A percentile compares a stretch with the other conserved stretches of the same genome.
Conservation (phyloP, 352 stramenopile genomes). For the Labyrinthula sp. region DNA sequence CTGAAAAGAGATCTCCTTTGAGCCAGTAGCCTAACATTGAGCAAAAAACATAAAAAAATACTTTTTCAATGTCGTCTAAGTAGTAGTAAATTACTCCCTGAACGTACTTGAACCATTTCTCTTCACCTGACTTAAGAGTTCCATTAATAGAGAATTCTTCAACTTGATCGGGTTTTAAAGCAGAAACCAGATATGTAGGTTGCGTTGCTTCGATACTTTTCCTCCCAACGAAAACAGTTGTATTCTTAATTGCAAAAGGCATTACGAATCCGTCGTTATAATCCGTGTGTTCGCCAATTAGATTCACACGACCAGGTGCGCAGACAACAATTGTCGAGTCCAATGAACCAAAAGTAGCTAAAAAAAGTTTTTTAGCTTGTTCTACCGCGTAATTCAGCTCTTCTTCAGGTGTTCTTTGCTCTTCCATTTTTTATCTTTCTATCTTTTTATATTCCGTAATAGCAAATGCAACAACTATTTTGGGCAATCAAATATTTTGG, state of each 20-base stretch:
- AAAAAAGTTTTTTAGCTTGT: conserved; percentile 15
- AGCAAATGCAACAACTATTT: too few relatives aligned
- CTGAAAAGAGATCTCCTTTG: conserved; percentile 46
- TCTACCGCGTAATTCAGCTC: too few relatives aligned
- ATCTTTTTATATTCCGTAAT: too few relatives aligned
- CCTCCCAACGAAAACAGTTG: conserved; percentile 53
- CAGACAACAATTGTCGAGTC: conserved; percentile 31
- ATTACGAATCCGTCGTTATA: conserved; percentile 86
- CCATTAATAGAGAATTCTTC: conserved; percentile 23
- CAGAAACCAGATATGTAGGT: conserved; percentile 40
- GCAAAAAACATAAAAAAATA: conserved; percentile 11
- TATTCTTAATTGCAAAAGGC: conserved; percentile 67
- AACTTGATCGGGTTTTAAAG: conserved; percentile 36
- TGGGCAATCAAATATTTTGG: too few relatives aligned
- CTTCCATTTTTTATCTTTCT: too few relatives aligned
- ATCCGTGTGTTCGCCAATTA: conserved; percentile 83
- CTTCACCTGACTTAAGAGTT: conserved; percentile 38
- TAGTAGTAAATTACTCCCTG: conserved; percentile 72
- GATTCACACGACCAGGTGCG: conserved; percentile 76
- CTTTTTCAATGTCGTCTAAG: conserved; percentile 35
- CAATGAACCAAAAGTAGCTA: background rate
- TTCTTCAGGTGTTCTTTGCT: too few relatives aligned
- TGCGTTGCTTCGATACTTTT: conserved; percentile 29
- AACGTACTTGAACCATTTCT: conserved; percentile 72
- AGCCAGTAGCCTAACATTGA: conserved; percentile 35